phyloP scores from a whole-genome alignment of 169 alveolate species.

The Plasmodium fragile region DNA sequence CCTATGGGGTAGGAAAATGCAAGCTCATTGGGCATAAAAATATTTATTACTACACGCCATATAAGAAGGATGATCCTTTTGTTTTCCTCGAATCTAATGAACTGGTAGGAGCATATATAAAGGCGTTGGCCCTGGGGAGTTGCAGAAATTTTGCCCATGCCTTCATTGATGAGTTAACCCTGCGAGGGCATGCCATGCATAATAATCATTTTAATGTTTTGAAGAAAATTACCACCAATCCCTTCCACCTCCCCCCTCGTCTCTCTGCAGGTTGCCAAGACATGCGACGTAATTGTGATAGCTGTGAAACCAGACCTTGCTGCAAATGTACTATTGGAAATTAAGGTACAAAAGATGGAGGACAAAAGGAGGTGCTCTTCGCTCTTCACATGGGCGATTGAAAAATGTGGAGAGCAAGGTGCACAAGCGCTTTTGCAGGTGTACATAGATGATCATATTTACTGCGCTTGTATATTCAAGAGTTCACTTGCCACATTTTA shows the following conservation, averaged over 20 bases:
- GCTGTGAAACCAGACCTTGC: conserved; percentile 77
- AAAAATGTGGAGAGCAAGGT: not conserved
- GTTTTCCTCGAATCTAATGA: conserved; percentile 8
- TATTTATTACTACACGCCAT: conserved; percentile 49
- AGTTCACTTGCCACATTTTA: not conserved
- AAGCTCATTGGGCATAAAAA: conserved; percentile 31
- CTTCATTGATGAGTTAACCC: not conserved
- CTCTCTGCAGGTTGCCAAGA: conserved; percentile 11
- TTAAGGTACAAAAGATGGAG: conserved; percentile 24
- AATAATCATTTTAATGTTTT: too few relatives aligned
- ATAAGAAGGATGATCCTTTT: conserved; percentile 17
- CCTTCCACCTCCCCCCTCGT: not conserved
- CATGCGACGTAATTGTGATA: conserved; percentile 53
- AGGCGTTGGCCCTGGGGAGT: not conserved
- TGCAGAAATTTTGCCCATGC: not conserved
- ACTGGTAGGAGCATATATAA: conserved; percentile 19
- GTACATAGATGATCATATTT: not conserved
- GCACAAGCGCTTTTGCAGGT: not conserved
- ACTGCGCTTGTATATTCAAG: not conserved
- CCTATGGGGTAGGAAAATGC: conserved; percentile 47
- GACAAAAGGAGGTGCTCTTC: not conserved
- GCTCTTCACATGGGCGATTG: not conserved
- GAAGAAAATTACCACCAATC: not conserved
- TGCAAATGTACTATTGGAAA: conserved; percentile 17
- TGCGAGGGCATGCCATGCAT: not conserved